Evolutionary conservation across 306 rosid genomes (phyloP), one percentile per base, ranked within the genome.

Genomic region (Gynostemma pentaphyllum): DNA sequence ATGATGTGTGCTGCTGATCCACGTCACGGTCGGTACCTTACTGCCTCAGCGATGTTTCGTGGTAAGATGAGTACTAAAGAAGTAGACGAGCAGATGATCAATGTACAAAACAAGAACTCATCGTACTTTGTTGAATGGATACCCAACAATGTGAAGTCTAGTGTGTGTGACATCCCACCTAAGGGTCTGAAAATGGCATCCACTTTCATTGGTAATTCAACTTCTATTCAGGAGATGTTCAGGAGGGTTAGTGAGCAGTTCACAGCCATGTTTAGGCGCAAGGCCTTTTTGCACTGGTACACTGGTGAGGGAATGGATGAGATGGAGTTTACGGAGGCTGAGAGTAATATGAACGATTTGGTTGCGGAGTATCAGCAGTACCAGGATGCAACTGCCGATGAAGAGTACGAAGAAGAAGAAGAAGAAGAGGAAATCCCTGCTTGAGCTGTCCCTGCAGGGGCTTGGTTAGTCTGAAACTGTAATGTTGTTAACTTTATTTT

Each of bases 241-340:
- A 81, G 96, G 80, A 82, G 92, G 78, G 96, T 87, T 15, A 87
- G 96, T 4, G 96, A 87, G 82, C 96, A 87, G 81, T 85, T 87
- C 82, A 87, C 96, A 2, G 92, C 96, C 2, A 87, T 87, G 96
- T 85, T 87, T 56, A 77, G 92, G 85, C 89, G 96, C 53, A 80
- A 80, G 79, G 84, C 84, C 61, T 80, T 80, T 74, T 67, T 80
- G 73, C 84, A 87, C 40, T 87, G 96, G 96, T 87, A 87, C 83
- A 87, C 92, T 0, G 96, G 92, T 1, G 96, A 87, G 81, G 96
- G 92, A 78, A 87, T 87, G 96, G 96, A 87, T 50, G 92, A 87
- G 72, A 87, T 87, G 96, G 96, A 87, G 85, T 87, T 87, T 71
- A 87, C 96, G 0, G 92, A 87, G 81, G 96, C 96, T 3, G 96